These are phyloP conservation scores for Evansstolkia leycettana DNA, from an alignment of 495 filamentous ascomycete species.

Conservation along the genomic window DNA sequence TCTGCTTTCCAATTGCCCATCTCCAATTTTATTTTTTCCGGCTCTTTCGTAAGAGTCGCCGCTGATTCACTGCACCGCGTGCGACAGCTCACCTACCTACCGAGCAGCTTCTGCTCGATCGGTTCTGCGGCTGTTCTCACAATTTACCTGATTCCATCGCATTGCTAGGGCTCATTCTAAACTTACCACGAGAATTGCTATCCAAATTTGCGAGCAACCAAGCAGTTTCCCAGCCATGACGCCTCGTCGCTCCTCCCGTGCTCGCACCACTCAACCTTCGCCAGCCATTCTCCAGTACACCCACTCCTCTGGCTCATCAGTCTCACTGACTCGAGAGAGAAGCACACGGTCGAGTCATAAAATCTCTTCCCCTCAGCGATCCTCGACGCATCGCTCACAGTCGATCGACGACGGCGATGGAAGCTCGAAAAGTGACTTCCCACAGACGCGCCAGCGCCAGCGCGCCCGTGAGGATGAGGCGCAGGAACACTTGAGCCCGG, in stretches of 20 bases:
- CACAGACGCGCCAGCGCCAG: conserved; percentile 60
- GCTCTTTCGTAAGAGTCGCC: conserved; percentile 12
- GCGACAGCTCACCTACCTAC: conserved; percentile 14
- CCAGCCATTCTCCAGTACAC: conserved; percentile 52
- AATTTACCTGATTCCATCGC: conserved; percentile 4
- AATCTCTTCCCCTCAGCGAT: conserved; percentile 58
- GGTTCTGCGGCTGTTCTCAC: conserved; percentile 1
- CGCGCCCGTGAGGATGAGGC: conserved; percentile 52
- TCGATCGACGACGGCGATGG: conserved; percentile 59
- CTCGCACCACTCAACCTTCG: conserved; percentile 68
- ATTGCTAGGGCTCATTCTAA: no score
- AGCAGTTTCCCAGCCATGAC: conserved; percentile 32
- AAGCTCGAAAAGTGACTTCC: conserved; percentile 44
- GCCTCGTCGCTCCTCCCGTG: conserved; percentile 84
- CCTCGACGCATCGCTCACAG: conserved; percentile 64
- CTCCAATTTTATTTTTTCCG: conserved; percentile 12
- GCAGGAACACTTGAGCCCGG: conserved; percentile 26
- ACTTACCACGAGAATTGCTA: no score
- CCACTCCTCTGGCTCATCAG: conserved; percentile 67
- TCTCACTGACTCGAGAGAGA: conserved; percentile 55
- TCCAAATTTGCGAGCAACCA: neutral
- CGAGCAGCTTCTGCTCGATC: conserved; percentile 6
- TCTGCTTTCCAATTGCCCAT: conserved; percentile 15
- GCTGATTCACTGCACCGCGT: conserved; percentile 15
- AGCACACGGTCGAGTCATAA: conserved; percentile 61